Evolutionary conservation across 2,329 filamentous ascomycete genomes (phyloP), one percentile per base, ranked within the genome.

Genomic region (Neocatenulostroma microsporum): DNA sequence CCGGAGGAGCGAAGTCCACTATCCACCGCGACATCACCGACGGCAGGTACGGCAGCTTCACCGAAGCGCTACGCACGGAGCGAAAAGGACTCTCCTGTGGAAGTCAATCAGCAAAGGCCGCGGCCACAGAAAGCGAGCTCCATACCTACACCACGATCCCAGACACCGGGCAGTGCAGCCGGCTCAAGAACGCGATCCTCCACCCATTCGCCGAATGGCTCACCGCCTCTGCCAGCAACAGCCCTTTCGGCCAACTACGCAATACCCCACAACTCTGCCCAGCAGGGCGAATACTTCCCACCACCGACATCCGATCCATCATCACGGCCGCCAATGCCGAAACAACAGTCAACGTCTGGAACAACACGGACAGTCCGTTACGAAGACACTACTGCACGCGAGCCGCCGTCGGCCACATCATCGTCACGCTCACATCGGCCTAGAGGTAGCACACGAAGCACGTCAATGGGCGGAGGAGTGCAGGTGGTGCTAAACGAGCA

Each of bases 401-500:
- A 41, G 10, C 42, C 42, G n/a, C 42, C 46, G 4, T 1, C 30
- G 30, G n/a, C 35, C 37, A 17, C 23, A n/a, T 38, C 39, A 18
- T n/a, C n/a, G n/a, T n/a, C n/a, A n/a, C 47, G 18, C 23, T 36
- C 34, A 12, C 7, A 7, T 25, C 36, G 72, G 25, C 70, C 70
- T 11, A 69, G 73, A 26, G 74, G 74, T 21, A 76, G 75, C 19
- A 80, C 80, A 41, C 74, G 84, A 35, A 82, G 85, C 39, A 79
- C 77, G 39, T 85, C 81, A 48, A 80, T 84, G 53, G 76, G 81
- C 3, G 88, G 88, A 36, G 89, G 89, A 13, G 78, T 95, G 37
- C 86, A 94, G 61, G 84, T 95, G 51, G 88, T 91, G 14, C 73
- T 96, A 24, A 88, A 94, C 51, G 87, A 87, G 53, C 78, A 81